Conservation (phyloP, 768 basidiomycete species). For the Tylopilus vinaceipallidus region DNA sequence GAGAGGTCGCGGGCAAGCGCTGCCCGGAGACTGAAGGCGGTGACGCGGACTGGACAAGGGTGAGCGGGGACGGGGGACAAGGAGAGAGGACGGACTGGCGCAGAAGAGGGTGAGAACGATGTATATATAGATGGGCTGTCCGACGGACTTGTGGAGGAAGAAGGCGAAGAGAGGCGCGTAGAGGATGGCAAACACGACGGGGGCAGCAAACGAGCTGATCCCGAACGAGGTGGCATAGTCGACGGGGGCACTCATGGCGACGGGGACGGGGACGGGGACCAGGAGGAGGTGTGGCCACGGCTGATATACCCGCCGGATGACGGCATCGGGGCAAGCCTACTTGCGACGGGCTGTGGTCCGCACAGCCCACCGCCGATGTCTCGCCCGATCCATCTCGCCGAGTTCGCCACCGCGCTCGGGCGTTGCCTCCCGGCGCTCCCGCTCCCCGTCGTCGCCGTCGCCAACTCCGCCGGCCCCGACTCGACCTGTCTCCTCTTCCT, state of each 20-base stretch:
- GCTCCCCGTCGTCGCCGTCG: conserved; percentile 43
- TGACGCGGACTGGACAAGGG: conserved; percentile 11
- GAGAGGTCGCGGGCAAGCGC: conserved; percentile 13
- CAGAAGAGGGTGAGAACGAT: conserved; percentile 28
- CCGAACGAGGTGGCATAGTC: conserved; percentile 18
- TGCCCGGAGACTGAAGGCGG: conserved; percentile 17
- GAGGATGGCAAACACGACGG: conserved; percentile 27
- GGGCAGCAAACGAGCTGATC: conserved; percentile 24
- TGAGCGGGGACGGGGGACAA: neutral
- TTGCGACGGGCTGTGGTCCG: no score
- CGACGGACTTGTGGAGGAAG: conserved; percentile 14
- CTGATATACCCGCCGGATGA: no score
- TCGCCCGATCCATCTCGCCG: conserved; percentile 40
- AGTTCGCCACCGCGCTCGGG: conserved; percentile 47
- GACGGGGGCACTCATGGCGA: conserved; percentile 5
- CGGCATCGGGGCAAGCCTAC: no score
- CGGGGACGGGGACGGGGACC: no score
- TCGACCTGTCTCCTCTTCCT: conserved; percentile 78
- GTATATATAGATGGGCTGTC: conserved; percentile 20
- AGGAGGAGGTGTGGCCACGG: no score
- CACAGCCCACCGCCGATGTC: neutral
- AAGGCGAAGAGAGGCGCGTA: conserved; percentile 21
- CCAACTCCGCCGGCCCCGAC: conserved; percentile 81
- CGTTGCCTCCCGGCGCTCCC: conserved; percentile 12
- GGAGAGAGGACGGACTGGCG: conserved; percentile 13